Evolutionary conservation across 148 eudicot genomes (phyloP).

Genomic region (Linanthus parryae): DNA sequence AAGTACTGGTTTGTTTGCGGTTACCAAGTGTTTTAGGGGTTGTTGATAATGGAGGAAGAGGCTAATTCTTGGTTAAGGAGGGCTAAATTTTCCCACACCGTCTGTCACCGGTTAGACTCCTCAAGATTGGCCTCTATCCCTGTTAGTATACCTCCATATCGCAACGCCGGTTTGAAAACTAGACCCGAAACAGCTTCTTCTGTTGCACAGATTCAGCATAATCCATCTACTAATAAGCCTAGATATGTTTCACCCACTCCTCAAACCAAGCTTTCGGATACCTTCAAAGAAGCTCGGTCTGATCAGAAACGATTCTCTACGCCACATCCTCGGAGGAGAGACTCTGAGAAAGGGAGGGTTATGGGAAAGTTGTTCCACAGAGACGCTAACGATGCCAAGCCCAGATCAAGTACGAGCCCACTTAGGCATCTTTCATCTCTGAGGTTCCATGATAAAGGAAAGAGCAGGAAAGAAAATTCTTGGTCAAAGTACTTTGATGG

Average conservation of each 20-base stretch:
- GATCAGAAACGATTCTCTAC: slow-evolving; percentile 60
- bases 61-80: slow-evolving; percentile 74
- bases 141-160: slow-evolving; percentile 22
- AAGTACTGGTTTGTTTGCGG: slow-evolving; percentile 12
- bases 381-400: slow-evolving; percentile 17
- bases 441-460: slow-evolving; percentile 35
- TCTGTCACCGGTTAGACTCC: slow-evolving; percentile 62
- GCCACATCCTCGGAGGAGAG: slow-evolving; percentile 50
- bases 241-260: slow-evolving; percentile 68
- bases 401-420: slow-evolving; percentile 40
- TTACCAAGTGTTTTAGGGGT: slow-evolving; percentile 16
- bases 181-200: slow-evolving; percentile 23
- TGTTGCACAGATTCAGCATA: slow-evolving; percentile 27
- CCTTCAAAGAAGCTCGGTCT: slow-evolving; percentile 68
- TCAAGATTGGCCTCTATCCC: slow-evolving; percentile 42
- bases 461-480: slow-evolving; percentile 38
- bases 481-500: slow-evolving; percentile 85
- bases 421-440: slow-evolving; percentile 37
- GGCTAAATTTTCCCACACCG: slow-evolving; percentile 69
- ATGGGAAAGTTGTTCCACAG: slow-evolving; percentile 23
- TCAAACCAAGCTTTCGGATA: slow-evolving; percentile 38
- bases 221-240: slow-evolving; percentile 37
- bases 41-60: slow-evolving; percentile 64
- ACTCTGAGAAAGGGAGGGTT: slow-evolving; percentile 38
- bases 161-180: slow-evolving; percentile 25